A percentile compares a stretch with the other conserved stretches of the same genome.
Conservation (phyloP, 2,329 filamentous ascomycete species). For the Metarhizium guizhouense region DNA sequence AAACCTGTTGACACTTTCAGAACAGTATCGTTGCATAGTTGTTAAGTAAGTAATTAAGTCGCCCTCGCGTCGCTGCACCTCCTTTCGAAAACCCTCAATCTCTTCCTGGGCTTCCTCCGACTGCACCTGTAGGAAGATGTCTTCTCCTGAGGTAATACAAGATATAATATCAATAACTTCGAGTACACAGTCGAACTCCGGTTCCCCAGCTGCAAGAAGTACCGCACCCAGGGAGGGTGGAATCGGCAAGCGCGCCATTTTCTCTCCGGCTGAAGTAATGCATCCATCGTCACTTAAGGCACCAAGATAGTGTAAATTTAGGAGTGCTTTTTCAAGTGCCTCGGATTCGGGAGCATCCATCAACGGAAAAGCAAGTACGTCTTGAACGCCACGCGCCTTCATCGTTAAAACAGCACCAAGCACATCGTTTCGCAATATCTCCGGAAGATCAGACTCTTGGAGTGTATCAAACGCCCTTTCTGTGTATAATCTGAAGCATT, state of each 20-base stretch:
- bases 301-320: conserved; percentile 71
- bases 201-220: conserved; percentile 66
- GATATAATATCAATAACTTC: conserved; percentile 80
- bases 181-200: conserved; percentile 62
- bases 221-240: conserved; percentile 75
- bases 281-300: conserved; percentile 63
- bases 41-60: conserved; percentile 58
- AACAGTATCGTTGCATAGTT: conserved; percentile 51
- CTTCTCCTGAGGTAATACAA: conserved; percentile 53
- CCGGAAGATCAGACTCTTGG: conserved; percentile 68
- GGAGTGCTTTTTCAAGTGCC: conserved; percentile 69
- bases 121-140: conserved; percentile 52
- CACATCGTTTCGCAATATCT: conserved; percentile 86
- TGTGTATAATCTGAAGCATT: conserved; percentile 85
- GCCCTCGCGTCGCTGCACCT: conserved; percentile 52
- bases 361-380: conserved; percentile 75
- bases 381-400: conserved; percentile 80
- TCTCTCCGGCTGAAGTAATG: conserved; percentile 65
- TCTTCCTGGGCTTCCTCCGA: conserved; percentile 48
- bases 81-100: conserved; percentile 43
- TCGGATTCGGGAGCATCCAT: conserved; percentile 73
- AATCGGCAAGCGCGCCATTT: conserved; percentile 77
- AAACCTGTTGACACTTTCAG: conserved; percentile 44
- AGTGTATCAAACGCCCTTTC: conserved; percentile 63
- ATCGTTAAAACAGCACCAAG: conserved; percentile 81